phyloP scores from a whole-genome alignment of 2,329 filamentous ascomycete genomes.

The Claviceps spartinae region DNA sequence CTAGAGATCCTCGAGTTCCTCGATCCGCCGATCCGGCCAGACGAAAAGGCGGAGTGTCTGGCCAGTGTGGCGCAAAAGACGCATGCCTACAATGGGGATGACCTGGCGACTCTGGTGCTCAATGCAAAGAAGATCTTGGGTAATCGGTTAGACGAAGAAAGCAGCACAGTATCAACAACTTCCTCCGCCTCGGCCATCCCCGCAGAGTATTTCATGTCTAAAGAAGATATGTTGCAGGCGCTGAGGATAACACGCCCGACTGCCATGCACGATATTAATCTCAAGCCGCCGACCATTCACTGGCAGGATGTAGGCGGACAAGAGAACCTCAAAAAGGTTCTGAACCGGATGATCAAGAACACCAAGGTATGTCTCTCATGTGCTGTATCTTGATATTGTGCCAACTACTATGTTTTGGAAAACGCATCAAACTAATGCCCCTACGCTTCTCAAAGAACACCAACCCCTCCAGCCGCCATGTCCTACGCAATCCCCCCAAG shows the following conservation, averaged over 20 bases:
- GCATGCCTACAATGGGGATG: constrained; percentile 74
- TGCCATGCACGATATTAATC: constrained; percentile 77
- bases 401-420: too few relatives aligned
- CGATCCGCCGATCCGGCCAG: constrained; percentile 30
- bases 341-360: constrained; percentile 36
- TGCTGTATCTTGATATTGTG: too few relatives aligned
- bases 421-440: not conserved
- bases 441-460: constrained; percentile 9
- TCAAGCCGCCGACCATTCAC: constrained; percentile 72
- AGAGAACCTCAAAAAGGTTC: constrained; percentile 52
- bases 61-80: constrained; percentile 56
- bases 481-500: constrained; percentile 50
- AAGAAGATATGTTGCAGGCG: constrained; percentile 48
- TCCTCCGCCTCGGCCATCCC: not conserved
- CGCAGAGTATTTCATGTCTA: constrained; percentile 17
- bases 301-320: constrained; percentile 88
- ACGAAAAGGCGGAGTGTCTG: constrained; percentile 38
- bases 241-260: constrained; percentile 61
- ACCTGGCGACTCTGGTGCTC: constrained; percentile 51
- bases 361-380: constrained; percentile 14
- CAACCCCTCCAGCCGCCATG: constrained; percentile 18
- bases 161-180: not conserved
- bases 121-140: constrained; percentile 17
- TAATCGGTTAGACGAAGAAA: constrained; percentile 12
- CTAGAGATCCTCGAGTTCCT: constrained; percentile 60